Conservation (phyloP, 202 grass and related monocot species). For the Brachypodium distachyon region DNA sequence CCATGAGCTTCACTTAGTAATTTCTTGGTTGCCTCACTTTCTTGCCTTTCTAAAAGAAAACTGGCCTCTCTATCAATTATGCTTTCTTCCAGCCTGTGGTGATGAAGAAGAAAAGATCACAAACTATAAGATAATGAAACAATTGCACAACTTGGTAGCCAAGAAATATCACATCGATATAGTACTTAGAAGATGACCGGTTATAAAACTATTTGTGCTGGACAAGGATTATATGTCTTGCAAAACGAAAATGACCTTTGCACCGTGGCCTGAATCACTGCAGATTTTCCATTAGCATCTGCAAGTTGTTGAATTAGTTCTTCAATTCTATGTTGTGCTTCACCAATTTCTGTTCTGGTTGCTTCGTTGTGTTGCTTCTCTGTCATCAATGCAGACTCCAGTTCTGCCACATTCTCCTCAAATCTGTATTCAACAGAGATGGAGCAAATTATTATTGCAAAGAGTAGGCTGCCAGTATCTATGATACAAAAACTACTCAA, state of each 20-base stretch:
- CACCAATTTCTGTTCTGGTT: conserved; percentile 29
- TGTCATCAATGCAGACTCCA: conserved; percentile 31
- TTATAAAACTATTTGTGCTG: background rate
- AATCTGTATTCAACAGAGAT: conserved; percentile 29
- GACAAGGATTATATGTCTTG: conserved; percentile 16
- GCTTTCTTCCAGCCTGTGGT: conserved; percentile 45
- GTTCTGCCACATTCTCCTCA: conserved; percentile 42
- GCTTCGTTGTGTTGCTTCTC: conserved; percentile 24
- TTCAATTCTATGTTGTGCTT: conserved; percentile 33
- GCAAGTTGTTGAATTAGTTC: conserved; percentile 23
- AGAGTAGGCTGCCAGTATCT: background rate
- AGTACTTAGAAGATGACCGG: background rate
- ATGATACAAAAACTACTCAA: background rate
- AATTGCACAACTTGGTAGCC: background rate
- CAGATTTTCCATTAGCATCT: conserved; percentile 29
- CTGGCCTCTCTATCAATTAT: conserved; percentile 36
- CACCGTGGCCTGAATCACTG: conserved; percentile 25
- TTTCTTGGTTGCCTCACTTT: conserved; percentile 46
- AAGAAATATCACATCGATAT: conserved; percentile 2
- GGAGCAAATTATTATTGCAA: background rate
- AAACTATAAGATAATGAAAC: conserved; percentile 6
- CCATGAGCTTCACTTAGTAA: conserved; percentile 34
- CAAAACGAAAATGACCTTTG: conserved; percentile 26
- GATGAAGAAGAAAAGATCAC: conserved; percentile 10
- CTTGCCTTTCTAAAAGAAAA: conserved; percentile 54